phyloP scores from a whole-genome alignment of 345 rosid species.

The Draba incana region DNA sequence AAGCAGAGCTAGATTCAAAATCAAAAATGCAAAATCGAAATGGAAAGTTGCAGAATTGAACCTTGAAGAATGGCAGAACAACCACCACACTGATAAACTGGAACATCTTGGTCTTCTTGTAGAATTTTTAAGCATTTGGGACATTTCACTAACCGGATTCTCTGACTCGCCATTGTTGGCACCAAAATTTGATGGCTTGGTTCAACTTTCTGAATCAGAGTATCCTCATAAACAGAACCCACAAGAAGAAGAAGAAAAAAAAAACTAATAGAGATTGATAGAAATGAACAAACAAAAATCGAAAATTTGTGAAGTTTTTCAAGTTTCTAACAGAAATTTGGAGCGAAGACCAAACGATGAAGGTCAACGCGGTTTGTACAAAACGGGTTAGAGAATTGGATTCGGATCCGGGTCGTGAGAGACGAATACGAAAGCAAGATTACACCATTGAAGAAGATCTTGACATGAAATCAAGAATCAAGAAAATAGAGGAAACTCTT shows the following conservation, averaged over 20 bases:
- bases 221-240: constrained; percentile 11
- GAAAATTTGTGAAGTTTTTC: constrained; percentile 28
- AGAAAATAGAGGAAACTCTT: constrained; percentile 11
- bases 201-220: constrained; percentile 11
- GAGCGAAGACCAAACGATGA: constrained; percentile 22
- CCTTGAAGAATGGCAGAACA: constrained; percentile 70
- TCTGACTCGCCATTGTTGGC: constrained; percentile 48
- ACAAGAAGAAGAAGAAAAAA: not conserved
- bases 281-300: not conserved
- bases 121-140: constrained; percentile 68
- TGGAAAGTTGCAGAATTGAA: constrained; percentile 18
- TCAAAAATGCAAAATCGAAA: not conserved
- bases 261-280: constrained; percentile 1
- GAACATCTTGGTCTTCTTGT: constrained; percentile 58
- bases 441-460: constrained; percentile 13
- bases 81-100: constrained; percentile 70
- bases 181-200: constrained; percentile 14
- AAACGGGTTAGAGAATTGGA: constrained; percentile 25
- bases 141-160: constrained; percentile 67
- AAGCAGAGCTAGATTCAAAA: constrained; percentile 9
- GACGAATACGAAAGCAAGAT: constrained; percentile 32
- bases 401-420: constrained; percentile 33
- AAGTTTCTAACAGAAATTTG: constrained; percentile 1
- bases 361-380: constrained; percentile 38
- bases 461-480: not conserved